Conservation (phyloP, 306 rosid genomes). For the Citrullus mucosospermus region DNA sequence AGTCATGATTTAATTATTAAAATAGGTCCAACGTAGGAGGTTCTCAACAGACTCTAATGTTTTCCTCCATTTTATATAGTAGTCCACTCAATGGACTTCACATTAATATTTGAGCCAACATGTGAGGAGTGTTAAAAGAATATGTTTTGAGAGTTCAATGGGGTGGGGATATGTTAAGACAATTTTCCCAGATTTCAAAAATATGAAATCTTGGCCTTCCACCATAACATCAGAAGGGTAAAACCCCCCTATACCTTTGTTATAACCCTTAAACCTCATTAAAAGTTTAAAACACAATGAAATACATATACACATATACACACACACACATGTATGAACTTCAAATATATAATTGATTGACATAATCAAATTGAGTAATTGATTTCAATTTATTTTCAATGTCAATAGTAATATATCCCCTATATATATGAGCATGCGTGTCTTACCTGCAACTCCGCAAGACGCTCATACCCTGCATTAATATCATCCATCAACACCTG, state of each 20-base stretch:
- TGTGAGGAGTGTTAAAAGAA: too few relatives aligned
- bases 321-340: not conserved
- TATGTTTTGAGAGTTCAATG: too few relatives aligned
- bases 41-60: too few relatives aligned
- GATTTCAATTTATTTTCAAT: too few relatives aligned
- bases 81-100: too few relatives aligned
- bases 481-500: constrained; percentile 92
- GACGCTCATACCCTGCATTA: constrained; percentile 92
- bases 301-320: too few relatives aligned
- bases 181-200: too few relatives aligned
- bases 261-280: not conserved
- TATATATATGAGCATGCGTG: not conserved
- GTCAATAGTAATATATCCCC: not conserved
- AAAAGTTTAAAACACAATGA: not conserved
- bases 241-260: not conserved
- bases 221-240: not conserved
- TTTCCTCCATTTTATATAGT: too few relatives aligned
- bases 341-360: not conserved
- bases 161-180: too few relatives aligned
- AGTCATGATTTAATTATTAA: too few relatives aligned
- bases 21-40: too few relatives aligned
- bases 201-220: not conserved
- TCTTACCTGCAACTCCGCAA: constrained; percentile 71
- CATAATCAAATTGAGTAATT: not conserved
- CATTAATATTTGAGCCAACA: too few relatives aligned